Base-by-base conservation (phyloP, 768 basidiomycete species). In the Pleurotus tuoliensis region DNA sequence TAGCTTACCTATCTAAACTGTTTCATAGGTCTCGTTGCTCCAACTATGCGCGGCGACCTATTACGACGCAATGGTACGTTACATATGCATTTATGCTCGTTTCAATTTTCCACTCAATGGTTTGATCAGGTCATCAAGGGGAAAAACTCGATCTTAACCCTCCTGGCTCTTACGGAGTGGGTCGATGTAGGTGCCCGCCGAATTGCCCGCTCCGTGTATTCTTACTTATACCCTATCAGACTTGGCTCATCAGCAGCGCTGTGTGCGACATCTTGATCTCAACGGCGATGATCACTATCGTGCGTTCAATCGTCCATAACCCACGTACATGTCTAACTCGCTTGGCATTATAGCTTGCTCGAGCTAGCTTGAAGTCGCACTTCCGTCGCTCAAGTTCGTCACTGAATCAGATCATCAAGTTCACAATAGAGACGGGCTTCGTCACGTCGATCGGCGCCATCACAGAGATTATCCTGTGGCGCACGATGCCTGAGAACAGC, bases 211-310 rank as follows among this genome's bases (percentile, higher is more conserved):
- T 4, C 30, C 30, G 30, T 6, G 9, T 30, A 3, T 30, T 11
- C 30, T 30, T 8, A 30, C 30, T 9, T 9, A 30, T 30, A 30
- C 8, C 30, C 39, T 8, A 11, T 41, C 30, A 16, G 71, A 20
- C 56, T 25, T 63, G 63, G 63, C 61, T 63, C 34, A 43, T 16
- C 25, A 55, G 57, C 8, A 60, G 49, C 34, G 61, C 63, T 6
- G 34, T 50, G 7, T 62, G 59, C 30, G 63, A 64, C 55, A 16
- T 64, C 16, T 47, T 60, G 16, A 64, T 56, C 59, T 68, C 73
- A 67, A 70, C 58, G 62, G 57, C 74, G 68, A 25, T 50, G 41
- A 43, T 56, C 34, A 49, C 20, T 25, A 56, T 25, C 12, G 61
- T 62, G 46, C 38, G 54, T 54, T 9, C 30, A n/a, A 18, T 18